Evolutionary conservation across 805 yeast genomes (phyloP), one percentile per base, ranked within the genome.

Genomic region (Yarrowia osloensis): DNA sequence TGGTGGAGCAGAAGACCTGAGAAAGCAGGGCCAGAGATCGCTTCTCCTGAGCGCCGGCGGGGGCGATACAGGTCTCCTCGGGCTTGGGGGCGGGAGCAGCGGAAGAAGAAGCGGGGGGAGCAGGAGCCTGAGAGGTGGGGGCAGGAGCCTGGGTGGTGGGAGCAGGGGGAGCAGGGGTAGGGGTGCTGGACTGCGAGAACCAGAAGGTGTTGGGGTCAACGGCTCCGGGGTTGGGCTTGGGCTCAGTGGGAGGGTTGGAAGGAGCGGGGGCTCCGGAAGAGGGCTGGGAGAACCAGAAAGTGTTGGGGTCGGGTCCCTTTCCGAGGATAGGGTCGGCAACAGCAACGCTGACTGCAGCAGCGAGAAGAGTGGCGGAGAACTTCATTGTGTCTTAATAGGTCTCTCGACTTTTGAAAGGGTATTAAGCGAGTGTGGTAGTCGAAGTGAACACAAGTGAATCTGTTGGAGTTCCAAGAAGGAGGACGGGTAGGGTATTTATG

Each of bases 151-250:
- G 22, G 54, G 65, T 15, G 24, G 63, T 12, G 65, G 63, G 50
- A 31, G 67, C 63, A 68, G 55, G 50, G 57, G 29, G 68, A 68
- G 49, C 42, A 28, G 47, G 55, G 68, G 46, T 37, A 68, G 59
- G 59, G n/a, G 59, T 52, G 59, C 59, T 52, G 59, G 59, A 35
- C 59, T 52, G 59, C 44, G 59, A 52, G 59, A 52, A 52, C 59
- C 59, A 52, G 59, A 52, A 52, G 44, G 59, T 52, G 59, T 52
- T 52, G 44, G 59, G 59, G 59, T 52, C 59, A 35, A 52, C 59
- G 4, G 44, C 59, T 4, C 59, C 59, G 57, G 54, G 54, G 54
- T 49, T 49, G 13, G 54, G 37, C 47, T 52, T 67, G 24, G 33
- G 57, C 11, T 44, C 59, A 7, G 42, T 24, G 11, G 66, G 66